Base-by-base conservation (phyloP, 176 grass and related monocot species). In the Musa acuminata region DNA sequence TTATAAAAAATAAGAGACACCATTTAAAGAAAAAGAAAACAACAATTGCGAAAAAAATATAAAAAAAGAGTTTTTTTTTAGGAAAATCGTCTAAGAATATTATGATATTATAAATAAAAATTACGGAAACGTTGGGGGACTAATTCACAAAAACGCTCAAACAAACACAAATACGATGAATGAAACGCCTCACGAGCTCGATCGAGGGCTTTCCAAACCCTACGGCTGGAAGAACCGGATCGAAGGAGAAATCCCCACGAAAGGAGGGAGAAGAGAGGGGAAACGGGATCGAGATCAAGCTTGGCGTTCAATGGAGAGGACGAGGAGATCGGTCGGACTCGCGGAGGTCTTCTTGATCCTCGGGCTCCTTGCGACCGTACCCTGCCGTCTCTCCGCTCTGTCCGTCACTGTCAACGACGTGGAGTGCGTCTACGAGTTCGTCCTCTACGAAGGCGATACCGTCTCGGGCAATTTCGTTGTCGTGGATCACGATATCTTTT, bases 401-500 rank as follows among this genome's bases (percentile, higher is more conserved):
- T 99, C 95, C 48, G 80, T 99, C 49, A 99, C 95, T 53, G 90
- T 99, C 23, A 91, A 86, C 13, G 90, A 99, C 43, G 86, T 84
- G 53, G 95, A 99, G 83, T 99, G 95, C 84, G 80, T 99, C 63
- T 92, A 99, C 77, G 95, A 99, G 84, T 99, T 89, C 84, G 90
- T 99, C 25, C 88, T 91, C 53, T 99, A 99, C 80, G 95, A 99
- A 66, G 95, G 90, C 17, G 95, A 99, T 64, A 81, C 88, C 43
- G 87, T 99, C 75, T 86, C 95, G 8, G 95, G 95, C 13, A 99
- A 99, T 81, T 99, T 99, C 88, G 95, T 99, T 67, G 95, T 99
- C 65, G 86, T 99, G 23, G 95, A 99, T 80, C 95, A 99, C 72
- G 95, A 99, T 72, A 91, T 99, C 69, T 99, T 99, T 84, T 99